Percentiles rank a stretch among this genome's conserved stretches.
These are phyloP conservation scores for Bondarzewia mesenterica DNA, from an alignment of 1,284 basidiomycete genomes.

Conservation along the genomic window DNA sequence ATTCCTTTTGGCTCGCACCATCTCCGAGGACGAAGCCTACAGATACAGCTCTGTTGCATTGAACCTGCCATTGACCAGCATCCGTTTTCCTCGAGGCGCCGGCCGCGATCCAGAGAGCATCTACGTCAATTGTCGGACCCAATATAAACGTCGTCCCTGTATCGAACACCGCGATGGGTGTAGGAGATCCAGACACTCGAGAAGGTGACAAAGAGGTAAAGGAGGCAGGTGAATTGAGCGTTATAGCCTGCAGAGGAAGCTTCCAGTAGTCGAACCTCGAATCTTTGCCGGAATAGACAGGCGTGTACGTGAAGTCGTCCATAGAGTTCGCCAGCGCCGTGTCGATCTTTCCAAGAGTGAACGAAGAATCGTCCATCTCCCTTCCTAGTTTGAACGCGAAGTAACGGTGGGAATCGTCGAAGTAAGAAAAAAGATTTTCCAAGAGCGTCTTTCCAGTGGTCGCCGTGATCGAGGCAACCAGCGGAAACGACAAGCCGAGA, in stretches of 20 bases:
- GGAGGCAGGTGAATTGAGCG: conserved; percentile 29
- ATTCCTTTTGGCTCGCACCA: conserved; percentile 27
- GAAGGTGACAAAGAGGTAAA: conserved; percentile 36
- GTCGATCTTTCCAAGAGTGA: conserved; percentile 46
- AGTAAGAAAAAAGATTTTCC: conserved; percentile 38
- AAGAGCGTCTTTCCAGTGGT: conserved; percentile 37
- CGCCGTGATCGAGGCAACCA: conserved; percentile 37
- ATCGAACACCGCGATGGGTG: conserved; percentile 47
- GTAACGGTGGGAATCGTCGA: conserved; percentile 33
- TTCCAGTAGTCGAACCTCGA: conserved; percentile 50
- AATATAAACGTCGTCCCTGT: conserved; percentile 52
- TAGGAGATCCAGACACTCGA: conserved; percentile 31
- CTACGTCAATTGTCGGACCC: conserved; percentile 42
- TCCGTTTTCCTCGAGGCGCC: conserved; percentile 33
- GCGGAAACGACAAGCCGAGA: conserved; percentile 44
- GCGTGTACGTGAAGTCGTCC: conserved; percentile 28
- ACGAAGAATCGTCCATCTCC: conserved; percentile 32
- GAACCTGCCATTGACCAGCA: conserved; percentile 41
- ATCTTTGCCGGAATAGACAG: conserved; percentile 32
- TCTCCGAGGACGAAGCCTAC: conserved; percentile 42
- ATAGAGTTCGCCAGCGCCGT: conserved; percentile 26
- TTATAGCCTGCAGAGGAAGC: conserved; percentile 36
- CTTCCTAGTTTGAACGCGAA: conserved; percentile 46
- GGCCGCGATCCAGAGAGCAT: conserved; percentile 38
- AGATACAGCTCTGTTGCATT: conserved; percentile 37